Evolutionary conservation across 2,329 filamentous ascomycete genomes (phyloP).

Genomic region (Alternaria novae-zelandiae): DNA sequence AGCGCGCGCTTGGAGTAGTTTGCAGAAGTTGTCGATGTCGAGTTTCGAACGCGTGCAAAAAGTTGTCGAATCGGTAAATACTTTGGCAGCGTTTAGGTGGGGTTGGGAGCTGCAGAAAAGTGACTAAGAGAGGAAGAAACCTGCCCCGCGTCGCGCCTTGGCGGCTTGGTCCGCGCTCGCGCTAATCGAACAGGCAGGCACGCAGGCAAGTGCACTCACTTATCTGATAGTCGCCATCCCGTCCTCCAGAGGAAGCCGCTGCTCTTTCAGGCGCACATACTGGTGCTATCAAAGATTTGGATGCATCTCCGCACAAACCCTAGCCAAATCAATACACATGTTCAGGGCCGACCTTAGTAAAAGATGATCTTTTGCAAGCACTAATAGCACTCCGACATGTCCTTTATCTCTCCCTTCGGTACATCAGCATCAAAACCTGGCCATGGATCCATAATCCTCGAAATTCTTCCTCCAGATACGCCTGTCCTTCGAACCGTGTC

Average conservation of each 20-base stretch:
- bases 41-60: slow-evolving; percentile 18
- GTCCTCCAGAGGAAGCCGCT: background rate
- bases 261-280: background rate
- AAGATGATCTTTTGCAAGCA: slow-evolving; percentile 17
- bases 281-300: background rate
- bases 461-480: slow-evolving; percentile 71
- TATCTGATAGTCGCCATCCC: background rate
- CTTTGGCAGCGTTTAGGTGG: slow-evolving; percentile 19
- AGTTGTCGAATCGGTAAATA: slow-evolving; percentile 13
- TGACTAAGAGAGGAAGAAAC: slow-evolving; percentile 5
- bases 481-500: slow-evolving; percentile 76
- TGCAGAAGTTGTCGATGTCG: background rate
- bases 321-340: background rate
- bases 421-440: slow-evolving; percentile 76
- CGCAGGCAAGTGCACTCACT: background rate
- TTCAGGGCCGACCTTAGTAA: background rate
- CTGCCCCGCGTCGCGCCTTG: slow-evolving; percentile 10
- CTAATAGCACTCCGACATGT: slow-evolving; percentile 30
- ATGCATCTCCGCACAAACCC: background rate
- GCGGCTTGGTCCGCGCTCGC: slow-evolving; percentile 6
- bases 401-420: slow-evolving; percentile 72
- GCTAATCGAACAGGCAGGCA: background rate
- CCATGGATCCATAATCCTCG: slow-evolving; percentile 77
- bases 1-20: background rate
- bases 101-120: slow-evolving; percentile 14